Percentiles rank a stretch among this genome's conserved stretches.
Conservation (phyloP, 1,284 basidiomycete species). For the Ustilago bromivora region DNA sequence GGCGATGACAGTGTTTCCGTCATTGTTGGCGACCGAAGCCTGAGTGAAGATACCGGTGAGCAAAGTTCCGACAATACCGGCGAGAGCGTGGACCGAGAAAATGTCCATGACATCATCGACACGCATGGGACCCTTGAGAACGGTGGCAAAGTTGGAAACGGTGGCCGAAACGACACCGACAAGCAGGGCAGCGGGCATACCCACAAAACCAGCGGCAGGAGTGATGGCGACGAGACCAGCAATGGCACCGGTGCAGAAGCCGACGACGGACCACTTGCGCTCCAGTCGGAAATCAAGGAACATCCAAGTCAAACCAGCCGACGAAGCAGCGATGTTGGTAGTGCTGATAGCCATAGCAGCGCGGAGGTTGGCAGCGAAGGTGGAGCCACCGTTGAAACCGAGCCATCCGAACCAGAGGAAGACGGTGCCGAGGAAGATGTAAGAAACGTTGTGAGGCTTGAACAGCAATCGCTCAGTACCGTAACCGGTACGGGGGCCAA, state of each 20-base stretch:
- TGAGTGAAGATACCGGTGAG: conserved; percentile 78
- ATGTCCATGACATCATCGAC: conserved; percentile 81
- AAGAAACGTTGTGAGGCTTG: conserved; percentile 90
- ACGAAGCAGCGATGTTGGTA: conserved; percentile 79
- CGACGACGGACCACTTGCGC: conserved; percentile 78
- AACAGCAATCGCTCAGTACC: conserved; percentile 87
- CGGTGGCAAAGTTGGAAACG: conserved; percentile 87
- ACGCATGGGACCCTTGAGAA: conserved; percentile 75
- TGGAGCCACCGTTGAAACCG: conserved; percentile 87
- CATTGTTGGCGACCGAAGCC: conserved; percentile 81
- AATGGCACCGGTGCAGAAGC: conserved; percentile 69
- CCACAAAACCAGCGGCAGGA: conserved; percentile 72
- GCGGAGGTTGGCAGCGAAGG: conserved; percentile 89
- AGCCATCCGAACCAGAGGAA: conserved; percentile 98
- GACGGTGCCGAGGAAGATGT: conserved; percentile 87
- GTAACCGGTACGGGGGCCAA: conserved; percentile 88
- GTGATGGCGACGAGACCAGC: conserved; percentile 71
- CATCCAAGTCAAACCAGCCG: conserved; percentile 88
- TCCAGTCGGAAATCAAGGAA: conserved; percentile 86
- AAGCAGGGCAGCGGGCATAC: conserved; percentile 78
- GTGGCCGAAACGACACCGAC: conserved; percentile 82
- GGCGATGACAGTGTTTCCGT: conserved; percentile 72
- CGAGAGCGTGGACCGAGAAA: conserved; percentile 64
- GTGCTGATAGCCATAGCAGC: conserved; percentile 88
- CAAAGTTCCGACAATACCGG: conserved; percentile 65